These are phyloP conservation scores for Hypomyces rosellus DNA, from an alignment of 2,329 filamentous ascomycete genomes.

Conservation along the genomic window DNA sequence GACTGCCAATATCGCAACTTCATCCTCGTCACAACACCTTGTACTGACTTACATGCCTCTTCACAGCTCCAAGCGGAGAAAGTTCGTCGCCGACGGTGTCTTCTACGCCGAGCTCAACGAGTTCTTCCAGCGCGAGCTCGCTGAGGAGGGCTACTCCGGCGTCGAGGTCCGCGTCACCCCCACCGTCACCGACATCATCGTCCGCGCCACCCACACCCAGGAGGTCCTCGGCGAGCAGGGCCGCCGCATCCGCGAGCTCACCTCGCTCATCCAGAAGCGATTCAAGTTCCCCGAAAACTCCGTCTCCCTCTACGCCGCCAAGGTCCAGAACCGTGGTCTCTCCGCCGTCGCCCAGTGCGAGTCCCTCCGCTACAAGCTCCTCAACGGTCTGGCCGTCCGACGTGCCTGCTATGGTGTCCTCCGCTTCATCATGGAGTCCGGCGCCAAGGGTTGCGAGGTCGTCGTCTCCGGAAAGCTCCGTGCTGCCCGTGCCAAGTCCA, in stretches of 20 bases:
- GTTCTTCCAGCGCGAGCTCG: conserved; percentile 99
- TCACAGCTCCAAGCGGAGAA: conserved; percentile 79
- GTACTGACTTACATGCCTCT: neutral
- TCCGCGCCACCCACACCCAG: conserved; percentile 99
- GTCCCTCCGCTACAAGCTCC: conserved; percentile 99
- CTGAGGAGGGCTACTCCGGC: conserved; percentile 99
- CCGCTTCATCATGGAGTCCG: conserved; percentile 99
- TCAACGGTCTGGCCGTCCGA: conserved; percentile 98
- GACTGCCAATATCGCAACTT: conserved; percentile 7
- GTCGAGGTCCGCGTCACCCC: conserved; percentile 99
- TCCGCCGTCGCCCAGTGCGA: conserved; percentile 99
- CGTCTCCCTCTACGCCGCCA: conserved; percentile 98
- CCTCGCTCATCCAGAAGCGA: conserved; percentile 99
- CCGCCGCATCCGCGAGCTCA: conserved; percentile 99
- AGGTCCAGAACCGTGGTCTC: conserved; percentile 99
- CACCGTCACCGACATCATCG: conserved; percentile 99
- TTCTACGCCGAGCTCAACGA: conserved; percentile 99
- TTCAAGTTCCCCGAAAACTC: conserved; percentile 99
- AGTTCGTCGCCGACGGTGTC: conserved; percentile 96
- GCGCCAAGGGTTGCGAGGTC: conserved; percentile 99
- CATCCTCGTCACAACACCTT: too few relatives aligned
- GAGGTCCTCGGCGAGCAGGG: conserved; percentile 99
- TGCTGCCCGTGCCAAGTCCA: conserved; percentile 98
- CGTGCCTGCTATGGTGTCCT: conserved; percentile 99
- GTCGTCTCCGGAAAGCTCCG: conserved; percentile 99